phyloP scores from a whole-genome alignment of 495 filamentous ascomycete species.

The Aspergillus ellipticus region DNA sequence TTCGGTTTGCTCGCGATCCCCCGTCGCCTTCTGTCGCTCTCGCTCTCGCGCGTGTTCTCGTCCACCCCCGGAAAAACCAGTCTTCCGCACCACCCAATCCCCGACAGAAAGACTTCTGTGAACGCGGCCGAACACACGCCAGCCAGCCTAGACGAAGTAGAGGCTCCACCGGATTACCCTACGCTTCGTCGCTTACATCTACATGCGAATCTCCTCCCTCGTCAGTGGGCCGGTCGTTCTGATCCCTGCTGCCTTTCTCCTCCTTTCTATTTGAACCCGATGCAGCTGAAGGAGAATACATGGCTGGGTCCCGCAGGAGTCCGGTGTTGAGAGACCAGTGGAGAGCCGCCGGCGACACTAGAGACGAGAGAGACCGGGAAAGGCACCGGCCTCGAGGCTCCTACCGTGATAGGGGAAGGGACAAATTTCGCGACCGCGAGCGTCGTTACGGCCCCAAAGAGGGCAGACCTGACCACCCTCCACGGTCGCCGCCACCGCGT shows the following conservation, averaged over 20 bases:
- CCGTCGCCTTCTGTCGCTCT: too few relatives aligned
- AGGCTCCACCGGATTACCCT: slow-evolving; percentile 19
- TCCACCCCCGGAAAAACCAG: slow-evolving; percentile 38
- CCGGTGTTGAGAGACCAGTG: slow-evolving; percentile 56
- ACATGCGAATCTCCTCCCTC: slow-evolving; percentile 12
- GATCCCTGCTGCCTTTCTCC: slow-evolving; percentile 9
- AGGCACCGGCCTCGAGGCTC: slow-evolving; percentile 38
- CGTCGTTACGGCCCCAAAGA: slow-evolving; percentile 30
- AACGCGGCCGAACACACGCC: slow-evolving; percentile 32
- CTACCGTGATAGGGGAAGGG: slow-evolving; percentile 36
- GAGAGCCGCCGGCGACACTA: slow-evolving; percentile 44
- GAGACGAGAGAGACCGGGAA: slow-evolving; percentile 37
- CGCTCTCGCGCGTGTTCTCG: too few relatives aligned
- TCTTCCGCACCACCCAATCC: slow-evolving; percentile 29
- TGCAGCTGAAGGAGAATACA: slow-evolving; percentile 43
- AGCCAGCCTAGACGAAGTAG: slow-evolving; percentile 13
- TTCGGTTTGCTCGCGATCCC: slow-evolving; percentile 4
- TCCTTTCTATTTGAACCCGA: slow-evolving; percentile 28
- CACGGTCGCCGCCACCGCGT: slow-evolving; percentile 38
- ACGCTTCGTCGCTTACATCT: slow-evolving; percentile 9
- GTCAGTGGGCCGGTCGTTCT: slow-evolving; percentile 8
- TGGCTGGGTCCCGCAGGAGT: slow-evolving; percentile 57
- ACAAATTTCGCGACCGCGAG: slow-evolving; percentile 33
- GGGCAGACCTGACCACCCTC: slow-evolving; percentile 26
- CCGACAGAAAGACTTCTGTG: slow-evolving; percentile 29